Evolutionary conservation across 495 filamentous ascomycete species (phyloP).

Genomic region (Penicillium turbatum): DNA sequence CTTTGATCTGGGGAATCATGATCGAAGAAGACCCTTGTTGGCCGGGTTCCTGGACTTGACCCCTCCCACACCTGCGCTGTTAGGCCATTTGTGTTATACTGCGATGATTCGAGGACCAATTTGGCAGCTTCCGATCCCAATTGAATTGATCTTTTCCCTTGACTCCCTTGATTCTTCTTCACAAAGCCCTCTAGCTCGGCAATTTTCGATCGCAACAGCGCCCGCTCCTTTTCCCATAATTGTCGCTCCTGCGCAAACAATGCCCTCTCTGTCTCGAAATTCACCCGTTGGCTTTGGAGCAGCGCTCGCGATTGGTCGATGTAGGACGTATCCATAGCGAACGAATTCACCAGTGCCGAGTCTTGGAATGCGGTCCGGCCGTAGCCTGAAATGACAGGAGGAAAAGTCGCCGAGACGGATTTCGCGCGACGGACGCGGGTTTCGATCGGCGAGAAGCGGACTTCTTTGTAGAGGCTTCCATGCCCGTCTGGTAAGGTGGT

Average conservation of each 20-base stretch:
- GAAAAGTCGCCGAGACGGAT: conserved; percentile 35
- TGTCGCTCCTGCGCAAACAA: conserved; percentile 40
- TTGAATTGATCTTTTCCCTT: conserved; percentile 9
- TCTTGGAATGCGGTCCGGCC: conserved; percentile 8
- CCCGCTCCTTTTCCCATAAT: conserved; percentile 42
- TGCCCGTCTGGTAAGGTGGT: conserved; percentile 35
- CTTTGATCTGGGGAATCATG: conserved; percentile 25
- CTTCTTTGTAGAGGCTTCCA: conserved; percentile 45
- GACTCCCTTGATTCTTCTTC: conserved; percentile 20
- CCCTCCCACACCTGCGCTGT: conserved; percentile 43
- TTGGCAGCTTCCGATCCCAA: conserved; percentile 2
- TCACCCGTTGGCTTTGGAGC: conserved; percentile 37
- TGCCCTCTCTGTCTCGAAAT: conserved; percentile 36
- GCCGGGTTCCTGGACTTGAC: conserved; percentile 34
- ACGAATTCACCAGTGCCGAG: not conserved
- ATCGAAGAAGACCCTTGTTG: conserved; percentile 43
- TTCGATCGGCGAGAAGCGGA: conserved; percentile 44
- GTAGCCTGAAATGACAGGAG: conserved; percentile 24
- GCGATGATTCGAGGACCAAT: conserved; percentile 9
- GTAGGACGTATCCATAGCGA: conserved; percentile 29
- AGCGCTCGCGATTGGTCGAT: conserved; percentile 40
- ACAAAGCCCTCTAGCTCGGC: conserved; percentile 36
- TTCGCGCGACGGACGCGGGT: conserved; percentile 38
- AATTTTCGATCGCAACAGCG: conserved; percentile 36
- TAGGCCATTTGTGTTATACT: conserved; percentile 12